These are phyloP conservation scores for Hyphopichia pseudoburtonii DNA, from an alignment of 1,139 yeast genomes.

Conservation along the genomic window DNA sequence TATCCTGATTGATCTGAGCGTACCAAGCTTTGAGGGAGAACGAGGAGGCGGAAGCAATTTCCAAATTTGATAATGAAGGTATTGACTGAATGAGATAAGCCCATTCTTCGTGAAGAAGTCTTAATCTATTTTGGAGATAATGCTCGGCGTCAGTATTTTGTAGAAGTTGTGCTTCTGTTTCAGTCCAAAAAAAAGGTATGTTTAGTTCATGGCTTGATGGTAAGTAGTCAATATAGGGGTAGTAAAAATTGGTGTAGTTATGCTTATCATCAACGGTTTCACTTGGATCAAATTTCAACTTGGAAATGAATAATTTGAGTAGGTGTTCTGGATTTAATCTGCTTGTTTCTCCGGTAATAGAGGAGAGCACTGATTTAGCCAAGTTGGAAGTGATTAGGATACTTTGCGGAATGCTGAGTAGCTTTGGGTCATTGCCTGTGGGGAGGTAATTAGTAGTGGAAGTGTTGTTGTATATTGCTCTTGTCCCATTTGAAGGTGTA, in stretches of 20 bases:
- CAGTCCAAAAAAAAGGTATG: slow-evolving; percentile 2
- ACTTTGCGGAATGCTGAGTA: neutral
- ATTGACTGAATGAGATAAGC: neutral
- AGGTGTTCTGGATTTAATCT: neutral
- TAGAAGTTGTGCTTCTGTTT: neutral
- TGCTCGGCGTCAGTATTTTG: slow-evolving; percentile 1
- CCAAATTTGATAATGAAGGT: neutral
- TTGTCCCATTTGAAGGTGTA: neutral
- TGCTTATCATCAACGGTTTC: neutral
- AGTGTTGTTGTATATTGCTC: neutral
- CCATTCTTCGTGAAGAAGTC: neutral
- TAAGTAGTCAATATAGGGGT: neutral
- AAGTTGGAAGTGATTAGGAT: neutral
- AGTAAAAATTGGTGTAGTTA: neutral
- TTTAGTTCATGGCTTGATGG: neutral
- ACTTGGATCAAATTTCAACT: neutral
- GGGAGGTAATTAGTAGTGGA: no score
- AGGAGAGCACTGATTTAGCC: neutral
- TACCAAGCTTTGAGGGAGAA: neutral
- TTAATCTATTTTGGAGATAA: neutral
- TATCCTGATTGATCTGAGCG: neutral
- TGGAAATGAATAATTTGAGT: neutral
- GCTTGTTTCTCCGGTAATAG: neutral
- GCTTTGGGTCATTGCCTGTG: neutral
- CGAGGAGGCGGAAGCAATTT: neutral